Percentiles rank a stretch among this genome's conserved stretches.
phyloP scores from a whole-genome alignment of 257 asterid species.

The Rehmannia glutinosa region DNA sequence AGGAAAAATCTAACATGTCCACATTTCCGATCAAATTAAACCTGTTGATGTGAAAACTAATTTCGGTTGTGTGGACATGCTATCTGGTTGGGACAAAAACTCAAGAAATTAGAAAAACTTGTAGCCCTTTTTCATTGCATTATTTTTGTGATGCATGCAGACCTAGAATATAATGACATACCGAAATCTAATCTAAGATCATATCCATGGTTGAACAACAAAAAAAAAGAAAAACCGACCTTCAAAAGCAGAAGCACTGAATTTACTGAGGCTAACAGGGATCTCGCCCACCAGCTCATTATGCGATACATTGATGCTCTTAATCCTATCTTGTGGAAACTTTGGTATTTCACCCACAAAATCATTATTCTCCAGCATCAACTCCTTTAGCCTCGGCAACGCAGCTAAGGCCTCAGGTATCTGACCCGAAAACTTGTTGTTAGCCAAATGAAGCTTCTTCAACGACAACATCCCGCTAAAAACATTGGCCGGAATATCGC shows the following conservation, averaged over 20 bases:
- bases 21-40: no score
- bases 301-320: constrained; percentile 37
- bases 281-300: constrained; percentile 57
- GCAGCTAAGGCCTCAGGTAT: constrained; percentile 47
- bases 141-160: background rate
- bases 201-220: background rate
- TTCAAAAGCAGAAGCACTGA: constrained; percentile 36
- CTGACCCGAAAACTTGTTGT: constrained; percentile 48
- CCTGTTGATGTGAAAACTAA: no score
- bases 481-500: constrained; percentile 33
- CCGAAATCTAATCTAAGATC: background rate
- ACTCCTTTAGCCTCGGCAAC: constrained; percentile 51
- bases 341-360: constrained; percentile 57
- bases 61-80: no score
- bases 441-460: constrained; percentile 59
- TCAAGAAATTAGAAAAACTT: no score
- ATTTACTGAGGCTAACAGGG: constrained; percentile 40
- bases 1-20: no score
- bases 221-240: constrained; percentile 27
- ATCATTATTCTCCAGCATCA: constrained; percentile 50
- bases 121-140: no score
- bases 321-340: constrained; percentile 33
- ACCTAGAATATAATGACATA: background rate
- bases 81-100: no score
- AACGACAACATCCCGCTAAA: constrained; percentile 57